Evolutionary conservation across 192 early-diverging fungal genomes (phyloP), one percentile per base, ranked within the genome.

Genomic region (Glomus cerebriforme): DNA sequence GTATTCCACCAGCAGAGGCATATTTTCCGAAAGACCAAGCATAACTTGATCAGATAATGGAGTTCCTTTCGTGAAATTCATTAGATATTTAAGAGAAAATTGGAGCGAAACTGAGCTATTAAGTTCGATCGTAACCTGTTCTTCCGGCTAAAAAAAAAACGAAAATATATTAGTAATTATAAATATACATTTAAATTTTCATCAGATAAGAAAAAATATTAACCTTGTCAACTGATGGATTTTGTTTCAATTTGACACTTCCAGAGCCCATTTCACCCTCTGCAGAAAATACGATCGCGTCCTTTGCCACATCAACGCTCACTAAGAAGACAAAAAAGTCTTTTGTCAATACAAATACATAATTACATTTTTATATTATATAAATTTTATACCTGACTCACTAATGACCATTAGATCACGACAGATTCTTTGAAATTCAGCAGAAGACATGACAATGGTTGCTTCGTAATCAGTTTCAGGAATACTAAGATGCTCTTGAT

Each of bases 381-480:
- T 22, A 66, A 66, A 15, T 70, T 67, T 39, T 78, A 76, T 80
- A 94, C 91, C 91, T 69, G 95, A 93, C 59, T 98, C 97, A 81
- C 94, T 92, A 47, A 99, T 84, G 74, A 88, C 87, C 75, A 85
- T 82, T 37, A 98, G 84, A 85, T 99, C 97, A 62, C 92, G 90
- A 83, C 94, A 93, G 78, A 97, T 98, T 69, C 96, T 92, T 65
- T 93, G 88, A 85, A 98, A 99, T 85, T 97, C 95, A 72, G 86
- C 82, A 17, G 95, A 91, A 73, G 93, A 92, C 95, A 99, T 95
- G 59, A 87, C 88, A 15, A 98, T 92, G 35, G 91, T 92, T 13
- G 93, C 93, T 80, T 98, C 96, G 84, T 98, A 99, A 39, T 90
- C 89, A 19, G 94, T 95, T 12, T 99, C 98, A 60, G 97, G 97